Conservation (phyloP, 352 stramenopile species). For the Phytophthora sp. region DNA sequence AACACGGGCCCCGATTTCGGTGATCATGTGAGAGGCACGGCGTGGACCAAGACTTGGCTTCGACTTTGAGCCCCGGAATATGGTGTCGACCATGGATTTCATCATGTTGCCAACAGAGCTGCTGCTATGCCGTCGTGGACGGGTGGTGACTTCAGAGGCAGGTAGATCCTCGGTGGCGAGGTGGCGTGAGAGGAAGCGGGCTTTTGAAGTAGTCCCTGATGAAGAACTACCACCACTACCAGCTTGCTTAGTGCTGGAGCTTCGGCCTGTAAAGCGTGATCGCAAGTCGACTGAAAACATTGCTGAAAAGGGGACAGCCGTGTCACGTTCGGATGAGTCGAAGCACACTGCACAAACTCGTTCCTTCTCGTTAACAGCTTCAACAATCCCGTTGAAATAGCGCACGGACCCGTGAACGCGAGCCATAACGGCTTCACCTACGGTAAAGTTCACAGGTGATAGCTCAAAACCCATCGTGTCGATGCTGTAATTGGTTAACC, state of each 20-base stretch:
- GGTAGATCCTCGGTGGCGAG: constrained; percentile 16
- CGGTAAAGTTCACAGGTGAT: constrained; percentile 46
- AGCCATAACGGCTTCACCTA: constrained; percentile 70
- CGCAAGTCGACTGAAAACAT: constrained; percentile 74
- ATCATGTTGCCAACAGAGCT: constrained; percentile 66
- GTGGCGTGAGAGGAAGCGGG: constrained; percentile 13
- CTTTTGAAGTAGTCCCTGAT: constrained; percentile 29
- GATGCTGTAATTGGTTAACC: constrained; percentile 80
- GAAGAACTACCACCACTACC: constrained; percentile 49
- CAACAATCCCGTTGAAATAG: constrained; percentile 70
- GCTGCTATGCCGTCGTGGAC: constrained; percentile 46
- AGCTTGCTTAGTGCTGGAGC: constrained; percentile 41
- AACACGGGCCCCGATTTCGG: constrained; percentile 40
- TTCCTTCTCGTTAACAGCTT: constrained; percentile 60
- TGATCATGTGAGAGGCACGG: constrained; percentile 50
- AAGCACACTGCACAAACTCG: constrained; percentile 70
- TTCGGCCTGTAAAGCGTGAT: constrained; percentile 45
- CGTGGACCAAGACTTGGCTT: constrained; percentile 39
- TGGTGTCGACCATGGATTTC: constrained; percentile 54
- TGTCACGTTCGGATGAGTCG: constrained; percentile 72
- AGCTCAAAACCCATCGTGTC: constrained; percentile 82
- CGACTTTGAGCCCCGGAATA: constrained; percentile 49
- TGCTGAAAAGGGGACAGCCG: constrained; percentile 60
- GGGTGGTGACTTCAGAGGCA: constrained; percentile 1
- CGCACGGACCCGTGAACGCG: constrained; percentile 56